These are phyloP conservation scores for Rubroboletus satanas DNA, from an alignment of 768 basidiomycete species.

Conservation along the genomic window DNA sequence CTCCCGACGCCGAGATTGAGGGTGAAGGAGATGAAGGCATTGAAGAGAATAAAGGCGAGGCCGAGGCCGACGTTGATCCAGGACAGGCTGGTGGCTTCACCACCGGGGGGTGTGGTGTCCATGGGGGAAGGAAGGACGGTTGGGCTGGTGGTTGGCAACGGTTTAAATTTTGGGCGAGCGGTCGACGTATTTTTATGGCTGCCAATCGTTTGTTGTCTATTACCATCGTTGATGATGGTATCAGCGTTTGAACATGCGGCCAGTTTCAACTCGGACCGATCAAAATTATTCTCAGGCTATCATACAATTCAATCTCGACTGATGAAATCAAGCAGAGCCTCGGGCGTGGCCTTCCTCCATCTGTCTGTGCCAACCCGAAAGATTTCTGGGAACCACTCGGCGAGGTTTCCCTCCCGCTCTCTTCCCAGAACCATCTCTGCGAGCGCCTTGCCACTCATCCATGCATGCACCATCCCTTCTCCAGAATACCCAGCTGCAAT, in stretches of 20 bases:
- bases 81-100: conserved; percentile 36
- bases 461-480: conserved; percentile 72
- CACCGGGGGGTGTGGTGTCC: conserved; percentile 27
- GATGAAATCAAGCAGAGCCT: conserved; percentile 32
- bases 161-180: not conserved
- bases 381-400: conserved; percentile 48
- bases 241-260: too few species aligned
- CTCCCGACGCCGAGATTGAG: conserved; percentile 67
- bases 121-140: conserved; percentile 12
- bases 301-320: not conserved
- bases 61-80: conserved; percentile 79
- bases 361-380: conserved; percentile 47
- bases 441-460: conserved; percentile 59
- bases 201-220: not conserved
- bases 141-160: not conserved
- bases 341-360: conserved; percentile 51
- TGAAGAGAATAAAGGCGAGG: conserved; percentile 70
- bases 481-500: conserved; percentile 67
- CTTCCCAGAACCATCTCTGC: conserved; percentile 53
- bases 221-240: not conserved
- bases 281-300: not conserved
- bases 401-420: conserved; percentile 26
- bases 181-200: not conserved
- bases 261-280: not conserved
- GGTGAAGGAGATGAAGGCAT: conserved; percentile 58